Base-by-base conservation (phyloP, 163 green algal species). In the Chlamydomonas reinhardtii region DNA sequence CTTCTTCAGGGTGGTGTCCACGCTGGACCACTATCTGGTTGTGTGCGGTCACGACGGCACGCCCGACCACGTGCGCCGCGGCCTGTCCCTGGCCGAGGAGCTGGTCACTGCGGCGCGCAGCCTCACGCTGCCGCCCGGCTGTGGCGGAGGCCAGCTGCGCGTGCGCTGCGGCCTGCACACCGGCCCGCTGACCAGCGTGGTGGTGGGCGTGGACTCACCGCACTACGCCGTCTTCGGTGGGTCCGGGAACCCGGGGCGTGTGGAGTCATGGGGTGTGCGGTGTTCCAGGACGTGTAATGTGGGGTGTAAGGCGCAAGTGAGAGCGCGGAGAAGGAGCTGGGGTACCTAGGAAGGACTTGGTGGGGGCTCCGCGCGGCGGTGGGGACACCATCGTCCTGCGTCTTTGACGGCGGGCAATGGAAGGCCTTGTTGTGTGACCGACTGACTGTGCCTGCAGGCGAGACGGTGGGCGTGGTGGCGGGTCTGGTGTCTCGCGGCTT, bases 1-100 rank as follows among this genome's bases (percentile, higher is more conserved):
- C n/a, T n/a, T n/a, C n/a, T n/a, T n/a, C 74, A 82, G 74, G 74
- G 89, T 93, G 9, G 90, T 91, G 77, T 88, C 90, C 54, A 89
- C 73, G 6, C 88, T 88, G 39, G 84, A 88, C 52, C 83, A 85
- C 34, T 93, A 91, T 79, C 85, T 93, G 84, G 90, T 84, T 11
- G 90, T 93, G 20, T 91, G 82, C 31, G 90, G 90, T 0, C 90
- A 93, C 62, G 90, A 93, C 75, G 88, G 90, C 61, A 86, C 88
- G 24, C 25, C 59, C 3, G 73, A 85, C 31, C 90, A 93, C 68
- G 35, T 90, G 56, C 31, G 72, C 29, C 75, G 74, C 65, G 84
- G 92, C n/a, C 66, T 93, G 35, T 48, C 27, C 9, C 29, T 89
- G 68, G 84, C 72, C 24, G 56, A 83, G 35, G 83, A 82, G 29